Conservation (phyloP, 345 rosid species). For the Murraya koenigii region DNA sequence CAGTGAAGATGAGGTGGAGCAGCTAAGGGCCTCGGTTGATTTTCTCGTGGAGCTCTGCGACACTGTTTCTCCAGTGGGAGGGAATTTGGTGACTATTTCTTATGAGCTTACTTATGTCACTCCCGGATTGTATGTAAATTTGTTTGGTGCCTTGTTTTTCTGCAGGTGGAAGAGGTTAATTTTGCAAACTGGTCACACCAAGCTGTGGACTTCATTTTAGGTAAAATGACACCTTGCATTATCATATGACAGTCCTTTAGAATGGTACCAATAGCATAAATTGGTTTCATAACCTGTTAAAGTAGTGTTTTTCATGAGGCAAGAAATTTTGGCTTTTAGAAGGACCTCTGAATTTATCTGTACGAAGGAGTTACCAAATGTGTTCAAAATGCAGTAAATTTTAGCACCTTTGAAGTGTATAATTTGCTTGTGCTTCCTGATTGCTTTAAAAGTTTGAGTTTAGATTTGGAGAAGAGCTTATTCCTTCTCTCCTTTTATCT, state of each 20-base stretch:
- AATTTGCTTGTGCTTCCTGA: background rate
- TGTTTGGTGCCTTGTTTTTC: background rate
- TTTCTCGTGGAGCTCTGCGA: slow-evolving; percentile 77
- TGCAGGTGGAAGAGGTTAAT: slow-evolving; percentile 53
- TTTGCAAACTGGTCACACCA: slow-evolving; percentile 90
- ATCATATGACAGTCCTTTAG: background rate
- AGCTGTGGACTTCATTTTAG: slow-evolving; percentile 85
- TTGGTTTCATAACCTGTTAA: background rate
- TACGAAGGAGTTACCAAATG: background rate
- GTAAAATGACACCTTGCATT: slow-evolving; percentile 24
- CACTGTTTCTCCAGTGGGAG: slow-evolving; percentile 43
- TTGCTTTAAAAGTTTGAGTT: background rate
- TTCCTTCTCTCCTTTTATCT: background rate
- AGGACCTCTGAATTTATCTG: background rate
- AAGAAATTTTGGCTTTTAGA: background rate
- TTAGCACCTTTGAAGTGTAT: background rate
- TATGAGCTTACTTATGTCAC: background rate
- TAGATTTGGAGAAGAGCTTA: background rate
- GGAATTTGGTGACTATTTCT: background rate
- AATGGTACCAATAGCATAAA: background rate
- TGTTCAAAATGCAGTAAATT: background rate
- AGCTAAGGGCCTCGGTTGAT: slow-evolving; percentile 69
- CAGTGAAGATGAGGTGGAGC: slow-evolving; percentile 59
- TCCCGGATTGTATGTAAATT: background rate
- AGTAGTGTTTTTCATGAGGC: background rate